Evolutionary conservation across 768 basidiomycete species (phyloP), one percentile per base, ranked within the genome.

Genomic region (Galerina sulciceps): DNA sequence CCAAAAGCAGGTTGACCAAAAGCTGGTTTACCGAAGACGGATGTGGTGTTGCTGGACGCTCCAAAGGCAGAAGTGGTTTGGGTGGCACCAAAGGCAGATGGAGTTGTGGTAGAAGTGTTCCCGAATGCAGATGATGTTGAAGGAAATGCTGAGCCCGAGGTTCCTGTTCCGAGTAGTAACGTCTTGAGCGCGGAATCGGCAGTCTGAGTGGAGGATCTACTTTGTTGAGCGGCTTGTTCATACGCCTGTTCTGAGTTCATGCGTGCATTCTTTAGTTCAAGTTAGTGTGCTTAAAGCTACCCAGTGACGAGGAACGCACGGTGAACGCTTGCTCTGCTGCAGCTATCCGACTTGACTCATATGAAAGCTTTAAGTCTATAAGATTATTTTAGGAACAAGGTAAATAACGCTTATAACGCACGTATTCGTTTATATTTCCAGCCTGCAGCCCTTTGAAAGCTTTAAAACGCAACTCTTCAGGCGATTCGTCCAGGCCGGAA

Each of bases 391-490:
- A 8, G 26, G 26, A 31, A 31, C 15, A 0, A 18, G 17, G 20
- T 8, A 41, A 41, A 26, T 23, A 36, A 55, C 10, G 23, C 0
- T 35, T 23, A 15, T 4, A n/a, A 78, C 88, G 62, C 63, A 93
- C 93, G 71, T 94, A 94, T 78, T 86, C 85, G 38, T 82, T 78
- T 6, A 76, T 62, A 48, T 80, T 86, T 17, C 86, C 86, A 8
- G 78, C 75, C 59, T 80, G 78, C 18, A 82, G 61, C 0, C 90
- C 88, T 8, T 76, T 71, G 2, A 79, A 76, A 6, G 90, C 90
- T 60, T 81, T 86, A 37, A 88, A 75, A 43, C 91, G 81, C 44
- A 96, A 73, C 71, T 97, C 94, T 66, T 96, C 94, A 0, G 83
- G 83, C 0, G 87, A 90, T 59, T 88, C 79, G 62, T 97, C 94